Base-by-base conservation (phyloP, 345 rosid species). In the Pugionium cornutum region DNA sequence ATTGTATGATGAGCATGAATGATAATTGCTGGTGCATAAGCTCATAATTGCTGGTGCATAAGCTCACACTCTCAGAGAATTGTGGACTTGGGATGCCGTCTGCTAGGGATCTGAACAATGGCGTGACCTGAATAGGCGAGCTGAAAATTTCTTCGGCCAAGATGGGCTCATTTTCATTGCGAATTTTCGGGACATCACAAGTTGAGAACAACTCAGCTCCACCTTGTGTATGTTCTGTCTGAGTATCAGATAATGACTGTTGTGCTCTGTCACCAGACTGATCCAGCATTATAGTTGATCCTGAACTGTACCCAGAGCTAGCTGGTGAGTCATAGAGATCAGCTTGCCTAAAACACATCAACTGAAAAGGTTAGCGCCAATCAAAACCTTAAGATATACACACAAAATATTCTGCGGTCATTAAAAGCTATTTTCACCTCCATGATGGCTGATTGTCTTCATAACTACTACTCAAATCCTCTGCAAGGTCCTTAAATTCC, bases 21-120 rank as follows among this genome's bases (percentile, higher is more conserved):
- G 34, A 29, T 44, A 33, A 58, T 18, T 18, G 27, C 48, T n/a
- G 10, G 49, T 58, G 50, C 32, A 25, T 18, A 43, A 11, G 81
- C 96, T 86, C 79, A 94, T 44, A 33, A 58, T 18, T 18, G 27
- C 48, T n/a, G 10, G 49, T 58, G 50, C 32, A 25, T 18, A 43
- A 11, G 81, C 96, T 86, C 79, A 94, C 99, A 80, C 97, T 94
- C 84, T 90, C 97, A 57, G 97, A 90, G 78, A 94, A 94, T 46
- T 84, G 84, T 72, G 97, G 99, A 68, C 95, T 94, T 73, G 97
- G 97, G 68, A 94, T 88, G 47, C 91, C 92, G 8, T 95, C 99
- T 64, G 97, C 97, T 72, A 94, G 72, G 64, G 99, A 85, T 78
- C 96, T 88, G 96, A 94, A 94, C 67, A 94, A 62, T 31, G 99